Conservation (phyloP, 306 rosid genomes). For the Castanea sativa region DNA sequence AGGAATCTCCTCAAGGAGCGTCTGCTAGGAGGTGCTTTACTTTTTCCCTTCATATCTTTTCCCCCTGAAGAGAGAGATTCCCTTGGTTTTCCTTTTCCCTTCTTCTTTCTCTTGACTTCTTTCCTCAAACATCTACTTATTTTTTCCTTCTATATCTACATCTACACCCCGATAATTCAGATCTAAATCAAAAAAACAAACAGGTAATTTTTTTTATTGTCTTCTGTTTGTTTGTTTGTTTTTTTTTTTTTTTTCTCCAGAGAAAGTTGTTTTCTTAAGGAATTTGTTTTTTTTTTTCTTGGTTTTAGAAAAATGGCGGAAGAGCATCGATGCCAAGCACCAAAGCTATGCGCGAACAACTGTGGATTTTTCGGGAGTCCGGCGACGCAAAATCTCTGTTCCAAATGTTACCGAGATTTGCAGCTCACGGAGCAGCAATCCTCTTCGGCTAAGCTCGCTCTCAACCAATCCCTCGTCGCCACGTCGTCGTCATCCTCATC, state of each 20-base stretch:
- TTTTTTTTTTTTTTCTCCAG: no score
- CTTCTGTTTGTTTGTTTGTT: no score
- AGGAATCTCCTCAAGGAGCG: slow-evolving; percentile 25
- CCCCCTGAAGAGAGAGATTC: slow-evolving; percentile 1
- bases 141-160: not conserved
- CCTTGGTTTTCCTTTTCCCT: slow-evolving; percentile 8
- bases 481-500: slow-evolving; percentile 14
- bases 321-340: slow-evolving; percentile 83
- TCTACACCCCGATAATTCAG: not conserved
- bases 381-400: slow-evolving; percentile 63
- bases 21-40: slow-evolving; percentile 34
- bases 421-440: slow-evolving; percentile 64
- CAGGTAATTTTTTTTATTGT: no score
- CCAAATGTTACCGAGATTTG: slow-evolving; percentile 73
- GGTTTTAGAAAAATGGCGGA: slow-evolving; percentile 55
- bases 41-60: slow-evolving; percentile 10
- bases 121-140: not conserved
- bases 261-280: not conserved
- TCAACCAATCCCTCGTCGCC: slow-evolving; percentile 54
- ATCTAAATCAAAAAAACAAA: not conserved
- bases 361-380: slow-evolving; percentile 83
- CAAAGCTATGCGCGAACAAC: slow-evolving; percentile 66
- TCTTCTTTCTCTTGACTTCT: not conserved
- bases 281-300: not conserved
- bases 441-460: slow-evolving; percentile 49